These are phyloP conservation scores for Warburgia ugandensis DNA, from an alignment of 164 flowering plant genomes.

Conservation along the genomic window DNA sequence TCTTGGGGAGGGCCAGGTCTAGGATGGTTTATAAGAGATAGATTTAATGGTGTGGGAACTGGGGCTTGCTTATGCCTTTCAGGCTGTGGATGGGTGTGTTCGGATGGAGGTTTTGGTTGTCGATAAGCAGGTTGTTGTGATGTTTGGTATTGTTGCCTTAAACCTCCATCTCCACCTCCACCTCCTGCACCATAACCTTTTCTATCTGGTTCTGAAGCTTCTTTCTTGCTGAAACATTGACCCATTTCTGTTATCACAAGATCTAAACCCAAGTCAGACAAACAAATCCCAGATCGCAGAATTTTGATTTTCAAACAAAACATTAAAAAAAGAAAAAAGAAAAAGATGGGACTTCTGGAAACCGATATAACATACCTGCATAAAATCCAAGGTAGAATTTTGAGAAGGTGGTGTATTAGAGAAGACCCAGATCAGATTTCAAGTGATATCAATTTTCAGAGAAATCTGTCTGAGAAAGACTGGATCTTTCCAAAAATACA, in stretches of 20 bases:
- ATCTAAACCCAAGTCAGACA: neutral
- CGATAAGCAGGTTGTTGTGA: conserved; percentile 12
- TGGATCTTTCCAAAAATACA: too few species aligned
- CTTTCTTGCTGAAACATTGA: conserved; percentile 15
- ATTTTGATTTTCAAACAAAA: neutral
- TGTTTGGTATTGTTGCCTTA: conserved; percentile 2
- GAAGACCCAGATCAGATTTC: conserved; percentile 5
- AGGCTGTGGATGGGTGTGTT: too few species aligned
- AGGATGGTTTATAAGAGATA: too few species aligned
- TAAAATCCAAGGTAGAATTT: neutral
- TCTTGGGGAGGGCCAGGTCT: conserved; percentile 26
- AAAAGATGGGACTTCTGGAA: neutral
- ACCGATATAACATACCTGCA: neutral
- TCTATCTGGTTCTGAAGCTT: conserved; percentile 7
- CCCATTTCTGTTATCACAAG: conserved; percentile 22
- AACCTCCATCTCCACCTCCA: neutral
- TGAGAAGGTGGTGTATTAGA: neutral
- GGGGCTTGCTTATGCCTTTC: too few species aligned
- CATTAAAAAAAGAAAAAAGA: neutral
- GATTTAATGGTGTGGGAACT: too few species aligned
- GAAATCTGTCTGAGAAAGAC: too few species aligned
- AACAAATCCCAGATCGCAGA: conserved; percentile 4
- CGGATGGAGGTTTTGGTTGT: too few species aligned
- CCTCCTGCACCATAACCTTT: conserved; percentile 8
- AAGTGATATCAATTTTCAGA: too few species aligned